Evolutionary conservation across 2,329 filamentous ascomycete genomes (phyloP).

Genomic region (Trichoderma pleuroti): DNA sequence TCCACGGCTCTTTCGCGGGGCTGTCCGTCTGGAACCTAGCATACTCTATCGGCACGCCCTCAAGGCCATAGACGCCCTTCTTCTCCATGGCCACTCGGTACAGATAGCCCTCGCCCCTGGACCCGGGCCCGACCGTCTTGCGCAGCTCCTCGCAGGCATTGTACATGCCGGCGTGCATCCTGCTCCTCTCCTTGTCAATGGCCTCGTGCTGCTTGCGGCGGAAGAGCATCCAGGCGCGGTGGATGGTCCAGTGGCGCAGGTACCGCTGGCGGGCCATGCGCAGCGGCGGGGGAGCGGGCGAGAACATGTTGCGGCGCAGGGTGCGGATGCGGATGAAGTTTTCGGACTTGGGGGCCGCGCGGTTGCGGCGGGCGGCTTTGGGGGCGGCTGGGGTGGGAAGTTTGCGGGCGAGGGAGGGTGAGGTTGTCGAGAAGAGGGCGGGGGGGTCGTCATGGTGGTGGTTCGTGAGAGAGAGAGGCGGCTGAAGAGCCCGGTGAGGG

Average conservation of each 20-base stretch:
- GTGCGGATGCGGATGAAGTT: conserved; percentile 43
- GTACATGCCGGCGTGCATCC: conserved; percentile 78
- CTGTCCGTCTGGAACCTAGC: conserved; percentile 79
- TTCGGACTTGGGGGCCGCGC: conserved; percentile 33
- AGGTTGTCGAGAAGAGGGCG: conserved; percentile 34
- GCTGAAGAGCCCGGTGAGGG: conserved; percentile 32
- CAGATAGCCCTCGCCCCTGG: conserved; percentile 63
- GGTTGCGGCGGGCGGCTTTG: conserved; percentile 29
- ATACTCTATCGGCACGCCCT: conserved; percentile 87
- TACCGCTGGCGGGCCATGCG: conserved; percentile 83
- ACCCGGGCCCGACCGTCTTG: conserved; percentile 53
- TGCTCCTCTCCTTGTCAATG: conserved; percentile 68
- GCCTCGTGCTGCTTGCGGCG: conserved; percentile 63
- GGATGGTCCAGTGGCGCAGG: conserved; percentile 97
- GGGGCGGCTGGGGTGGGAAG: conserved; percentile 26
- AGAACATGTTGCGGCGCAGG: conserved; percentile 48
- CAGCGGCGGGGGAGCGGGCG: conserved; percentile 62
- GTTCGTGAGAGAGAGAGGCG: conserved; percentile 22
- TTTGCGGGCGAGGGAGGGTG: conserved; percentile 31
- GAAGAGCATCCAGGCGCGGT: conserved; percentile 88
- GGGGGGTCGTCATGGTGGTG: conserved; percentile 19
- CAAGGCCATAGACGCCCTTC: conserved; percentile 71
- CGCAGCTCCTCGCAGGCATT: conserved; percentile 82
- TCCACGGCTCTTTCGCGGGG: conserved; percentile 78
- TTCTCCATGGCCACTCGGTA: conserved; percentile 90